Conservation (phyloP, 768 basidiomycete genomes). For the Tubosaeta sp. region DNA sequence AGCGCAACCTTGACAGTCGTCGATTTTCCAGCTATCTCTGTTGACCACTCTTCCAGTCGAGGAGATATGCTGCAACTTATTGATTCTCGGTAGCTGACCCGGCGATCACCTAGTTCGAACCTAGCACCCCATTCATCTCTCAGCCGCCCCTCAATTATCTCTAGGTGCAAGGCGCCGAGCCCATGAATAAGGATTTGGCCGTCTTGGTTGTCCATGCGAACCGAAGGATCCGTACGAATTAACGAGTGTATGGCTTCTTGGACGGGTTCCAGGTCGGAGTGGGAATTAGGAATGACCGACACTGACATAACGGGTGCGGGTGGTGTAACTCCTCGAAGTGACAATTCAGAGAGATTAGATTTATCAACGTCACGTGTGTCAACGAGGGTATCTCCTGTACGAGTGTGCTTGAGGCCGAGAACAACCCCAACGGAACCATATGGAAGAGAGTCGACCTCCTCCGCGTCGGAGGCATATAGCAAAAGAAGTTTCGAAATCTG, state of each 20-base stretch:
- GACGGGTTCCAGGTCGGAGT: slow-evolving; percentile 73
- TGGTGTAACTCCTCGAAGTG: slow-evolving; percentile 61
- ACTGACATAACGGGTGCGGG: slow-evolving; percentile 85
- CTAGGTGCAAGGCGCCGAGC: slow-evolving; percentile 82
- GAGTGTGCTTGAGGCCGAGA: slow-evolving; percentile 76
- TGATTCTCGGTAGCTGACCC: slow-evolving; percentile 78
- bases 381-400: slow-evolving; percentile 83
- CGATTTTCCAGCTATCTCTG: slow-evolving; percentile 57
- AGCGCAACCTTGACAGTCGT: slow-evolving; percentile 51
- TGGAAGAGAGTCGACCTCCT: slow-evolving; percentile 76
- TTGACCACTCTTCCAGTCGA: slow-evolving; percentile 49
- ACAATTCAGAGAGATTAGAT: slow-evolving; percentile 32
- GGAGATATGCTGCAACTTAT: slow-evolving; percentile 24
- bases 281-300: slow-evolving; percentile 75
- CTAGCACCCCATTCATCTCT: slow-evolving; percentile 74
- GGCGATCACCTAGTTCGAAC: slow-evolving; percentile 72
- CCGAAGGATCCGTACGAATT: slow-evolving; percentile 85
- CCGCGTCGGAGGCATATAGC: slow-evolving; percentile 69
- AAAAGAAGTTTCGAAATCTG: slow-evolving; percentile 70
- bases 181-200: slow-evolving; percentile 83
- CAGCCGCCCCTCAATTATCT: slow-evolving; percentile 80
- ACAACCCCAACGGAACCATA: slow-evolving; percentile 84
- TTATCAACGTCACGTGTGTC: slow-evolving; percentile 40
- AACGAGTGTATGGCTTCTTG: slow-evolving; percentile 70
- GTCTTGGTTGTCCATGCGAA: slow-evolving; percentile 74